Percentiles rank a stretch among this genome's conserved stretches.
Evolutionary conservation across 805 yeast species (phyloP).

Genomic region (Cyberlindnera euphorbiiphila): DNA sequence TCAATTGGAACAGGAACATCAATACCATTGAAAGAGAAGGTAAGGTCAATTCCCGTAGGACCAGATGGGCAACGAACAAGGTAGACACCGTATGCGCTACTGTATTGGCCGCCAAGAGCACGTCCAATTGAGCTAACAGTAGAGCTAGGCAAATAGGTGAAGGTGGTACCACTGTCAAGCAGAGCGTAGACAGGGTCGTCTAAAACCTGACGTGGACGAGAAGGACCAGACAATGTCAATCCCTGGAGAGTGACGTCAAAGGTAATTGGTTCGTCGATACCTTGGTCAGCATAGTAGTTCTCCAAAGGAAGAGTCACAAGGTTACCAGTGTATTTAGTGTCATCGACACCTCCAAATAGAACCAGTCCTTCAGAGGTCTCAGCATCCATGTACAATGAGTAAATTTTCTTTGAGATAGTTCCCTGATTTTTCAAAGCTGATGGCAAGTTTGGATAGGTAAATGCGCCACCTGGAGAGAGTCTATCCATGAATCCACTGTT

Average conservation of each 20-base stretch:
- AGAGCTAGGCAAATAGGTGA: slow-evolving; percentile 40
- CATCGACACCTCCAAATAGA: slow-evolving; percentile 64
- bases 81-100: slow-evolving; percentile 1
- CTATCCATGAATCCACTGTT: slow-evolving; percentile 6
- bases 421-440: slow-evolving; percentile 46
- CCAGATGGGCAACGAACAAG: slow-evolving; percentile 3
- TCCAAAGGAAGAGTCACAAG: slow-evolving; percentile 39
- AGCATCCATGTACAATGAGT: slow-evolving; percentile 49
- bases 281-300: slow-evolving; percentile 32
- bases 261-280: slow-evolving; percentile 32
- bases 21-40: slow-evolving; percentile 2
- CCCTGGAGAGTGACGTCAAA: slow-evolving; percentile 22
- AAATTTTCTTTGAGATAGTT: slow-evolving; percentile 45
- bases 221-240: slow-evolving; percentile 37
- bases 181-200: slow-evolving; percentile 23
- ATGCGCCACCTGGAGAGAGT: slow-evolving; percentile 4
- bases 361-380: slow-evolving; percentile 42
- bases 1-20: too few species aligned
- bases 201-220: slow-evolving; percentile 11
- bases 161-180: slow-evolving; percentile 54
- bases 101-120: slow-evolving; percentile 33
- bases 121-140: slow-evolving; percentile 19
- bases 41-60: background rate
- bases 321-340: slow-evolving; percentile 47
- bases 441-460: slow-evolving; percentile 5